Base-by-base conservation (phyloP, 805 yeast species). In the Hagleromyces aurorensis region DNA sequence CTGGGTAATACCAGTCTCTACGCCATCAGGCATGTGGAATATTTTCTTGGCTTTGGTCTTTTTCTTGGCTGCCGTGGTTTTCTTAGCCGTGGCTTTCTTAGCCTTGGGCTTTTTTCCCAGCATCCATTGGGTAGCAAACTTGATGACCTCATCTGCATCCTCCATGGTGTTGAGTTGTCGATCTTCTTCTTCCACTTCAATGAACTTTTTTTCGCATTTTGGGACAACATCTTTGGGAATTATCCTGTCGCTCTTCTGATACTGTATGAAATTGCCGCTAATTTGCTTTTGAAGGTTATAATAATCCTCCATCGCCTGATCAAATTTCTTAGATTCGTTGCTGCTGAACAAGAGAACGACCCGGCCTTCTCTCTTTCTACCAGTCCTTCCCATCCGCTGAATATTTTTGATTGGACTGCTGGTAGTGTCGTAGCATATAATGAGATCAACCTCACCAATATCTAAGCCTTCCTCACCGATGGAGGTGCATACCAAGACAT, bases 391-490 rank as follows among this genome's bases (percentile, higher is more conserved):
- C 93, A 91, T 85, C 44, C 99, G 64, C 53, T 91, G 99, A 22
- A 91, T 70, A 44, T 82, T 86, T 36, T 93, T 83, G 34, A 91
- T 89, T 0, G 97, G 96, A 25, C 95, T 84, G 16, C 86, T 69
- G 0, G 96, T 86, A 0, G 95, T 83, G 48, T 91, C 98, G 57
- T 75, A 91, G 50, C 96, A 87, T 6, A 91, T 68, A 43, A 91
- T 89, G 45, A 91, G 53, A 55, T 91, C 98, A 30, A 91, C 99
- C 52, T 93, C 96, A 18, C 98, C 98, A 42, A 91, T 93, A 63
- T 91, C 98, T 41, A 91, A 67, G 25, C 99, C 99, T 64, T 91
- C 99, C 54, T 91, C 99, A 26, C 97, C 99, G 50, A 91, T 89
- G 0, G 96, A 86, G 0, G 99, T 91, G 4, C 97, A 96, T 5